These are phyloP conservation scores for Aspergillus fructus DNA, from an alignment of 2,329 filamentous ascomycete genomes.

Conservation along the genomic window DNA sequence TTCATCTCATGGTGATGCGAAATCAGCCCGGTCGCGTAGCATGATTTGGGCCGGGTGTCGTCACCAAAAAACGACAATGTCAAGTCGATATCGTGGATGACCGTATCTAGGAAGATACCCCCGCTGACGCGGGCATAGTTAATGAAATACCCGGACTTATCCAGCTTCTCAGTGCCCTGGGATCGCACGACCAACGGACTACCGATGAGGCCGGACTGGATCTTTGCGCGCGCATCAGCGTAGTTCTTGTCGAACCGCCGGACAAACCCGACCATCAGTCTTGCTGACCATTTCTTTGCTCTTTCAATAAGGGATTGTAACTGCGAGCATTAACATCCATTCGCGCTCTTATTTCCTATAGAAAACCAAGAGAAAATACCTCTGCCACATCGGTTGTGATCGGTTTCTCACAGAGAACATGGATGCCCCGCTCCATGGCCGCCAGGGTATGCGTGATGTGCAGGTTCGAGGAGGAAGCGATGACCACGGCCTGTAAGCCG, in stretches of 20 bases:
- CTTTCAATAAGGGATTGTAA: slow-evolving; percentile 54
- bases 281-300: slow-evolving; percentile 55
- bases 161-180: slow-evolving; percentile 67
- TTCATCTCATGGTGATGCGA: slow-evolving; percentile 59
- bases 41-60: slow-evolving; percentile 51
- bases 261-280: slow-evolving; percentile 67
- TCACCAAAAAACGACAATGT: slow-evolving; percentile 64
- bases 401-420: slow-evolving; percentile 59
- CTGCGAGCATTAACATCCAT: slow-evolving; percentile 23
- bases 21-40: slow-evolving; percentile 57
- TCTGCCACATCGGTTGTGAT: slow-evolving; percentile 58
- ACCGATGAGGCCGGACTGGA: slow-evolving; percentile 58
- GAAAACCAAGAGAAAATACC: slow-evolving; percentile 35
- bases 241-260: slow-evolving; percentile 67
- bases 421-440: slow-evolving; percentile 54
- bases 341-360: not conserved
- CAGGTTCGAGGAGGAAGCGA: slow-evolving; percentile 55
- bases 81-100: slow-evolving; percentile 68
- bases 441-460: slow-evolving; percentile 59
- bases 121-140: slow-evolving; percentile 64
- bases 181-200: slow-evolving; percentile 60
- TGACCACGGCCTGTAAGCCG: slow-evolving; percentile 55
- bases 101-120: slow-evolving; percentile 70
- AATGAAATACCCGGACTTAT: slow-evolving; percentile 66
- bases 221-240: slow-evolving; percentile 56